Evolutionary conservation across 202 grass and related monocot genomes (phyloP), one percentile per base, ranked within the genome.

Genomic region (Zoysia matrella): DNA sequence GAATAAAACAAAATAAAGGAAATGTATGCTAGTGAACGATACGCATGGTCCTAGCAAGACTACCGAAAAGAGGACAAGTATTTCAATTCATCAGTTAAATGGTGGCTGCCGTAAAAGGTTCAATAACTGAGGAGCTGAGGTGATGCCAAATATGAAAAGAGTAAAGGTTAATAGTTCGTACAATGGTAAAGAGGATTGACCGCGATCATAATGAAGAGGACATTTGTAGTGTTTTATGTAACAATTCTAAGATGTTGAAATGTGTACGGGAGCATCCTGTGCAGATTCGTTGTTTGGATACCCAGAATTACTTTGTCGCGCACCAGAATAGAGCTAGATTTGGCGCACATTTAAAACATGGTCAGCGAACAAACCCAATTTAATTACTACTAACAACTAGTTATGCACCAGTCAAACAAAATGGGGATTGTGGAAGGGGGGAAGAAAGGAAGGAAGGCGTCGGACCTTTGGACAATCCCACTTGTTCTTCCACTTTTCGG

Each of bases 401-500:
- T 36, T 36, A 36, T 36, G 30, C 30, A 36, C 30, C 30, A 36
- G 30, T 36, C 30, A 36, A 36, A 36, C 30, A 36, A 36, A 36
- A 36, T 36, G 30, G 30, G 30, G 30, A 36, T 36, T 36, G 30
- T 36, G 13, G n/a, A 56, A 4, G 12, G 52, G 12, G 4, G 5
- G 11, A 53, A 15, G 53, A 22, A 73, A 40, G 3, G 41, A 3
- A 56, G 4, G 44, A 65, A 60, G 72, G 9, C 12, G 53, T 56
- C 54, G 8, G 61, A 98, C 95, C 95, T 95, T 91, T 79, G 42
- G 52, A 45, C 69, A 91, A 72, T 91, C 88, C 84, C 88, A 94
- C 70, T 94, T 94, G 68, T n/a, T 52, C 82, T 90, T 95, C 88
- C 95, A 93, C 90, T 95, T 93, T 2, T 85, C 90, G 52, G 82